Conservation (phyloP, 371 early-diverging fungal genomes). For the Lichtheimia corymbifera region DNA sequence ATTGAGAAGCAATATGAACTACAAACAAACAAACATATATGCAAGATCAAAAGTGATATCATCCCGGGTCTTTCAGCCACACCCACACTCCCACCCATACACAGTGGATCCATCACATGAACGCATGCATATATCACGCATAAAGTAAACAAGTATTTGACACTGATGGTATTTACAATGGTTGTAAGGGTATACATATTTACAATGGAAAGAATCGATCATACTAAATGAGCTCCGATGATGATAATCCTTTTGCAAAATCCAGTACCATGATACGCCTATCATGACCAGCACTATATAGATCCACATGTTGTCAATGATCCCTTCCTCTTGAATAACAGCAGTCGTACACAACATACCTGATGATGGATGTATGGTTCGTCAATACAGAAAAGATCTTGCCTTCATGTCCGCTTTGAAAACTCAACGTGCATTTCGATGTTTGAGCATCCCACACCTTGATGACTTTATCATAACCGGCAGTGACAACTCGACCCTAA, state of each 20-base stretch:
- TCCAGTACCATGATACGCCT: constrained; percentile 75
- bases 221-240: neutral
- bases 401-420: constrained; percentile 75
- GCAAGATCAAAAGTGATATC: too few species aligned
- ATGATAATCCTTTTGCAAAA: constrained; percentile 36
- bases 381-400: constrained; percentile 94
- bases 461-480: constrained; percentile 89
- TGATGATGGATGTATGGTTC: constrained; percentile 72
- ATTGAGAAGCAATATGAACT: too few species aligned
- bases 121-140: too few species aligned
- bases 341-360: constrained; percentile 22
- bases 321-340: neutral
- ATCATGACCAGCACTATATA: constrained; percentile 53
- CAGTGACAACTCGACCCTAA: constrained; percentile 44
- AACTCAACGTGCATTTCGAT: constrained; percentile 51
- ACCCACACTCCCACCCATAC: too few species aligned
- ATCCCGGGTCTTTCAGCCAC: too few species aligned
- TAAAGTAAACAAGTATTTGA: too few species aligned
- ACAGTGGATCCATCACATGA: too few species aligned
- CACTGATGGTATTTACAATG: too few species aligned
- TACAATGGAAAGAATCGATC: too few species aligned
- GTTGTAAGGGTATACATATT: too few species aligned
- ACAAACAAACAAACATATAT: too few species aligned
- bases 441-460: constrained; percentile 89
- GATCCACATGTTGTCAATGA: neutral